Base-by-base conservation (phyloP, 1,284 basidiomycete genomes). In the Cystobasidium pallidum region DNA sequence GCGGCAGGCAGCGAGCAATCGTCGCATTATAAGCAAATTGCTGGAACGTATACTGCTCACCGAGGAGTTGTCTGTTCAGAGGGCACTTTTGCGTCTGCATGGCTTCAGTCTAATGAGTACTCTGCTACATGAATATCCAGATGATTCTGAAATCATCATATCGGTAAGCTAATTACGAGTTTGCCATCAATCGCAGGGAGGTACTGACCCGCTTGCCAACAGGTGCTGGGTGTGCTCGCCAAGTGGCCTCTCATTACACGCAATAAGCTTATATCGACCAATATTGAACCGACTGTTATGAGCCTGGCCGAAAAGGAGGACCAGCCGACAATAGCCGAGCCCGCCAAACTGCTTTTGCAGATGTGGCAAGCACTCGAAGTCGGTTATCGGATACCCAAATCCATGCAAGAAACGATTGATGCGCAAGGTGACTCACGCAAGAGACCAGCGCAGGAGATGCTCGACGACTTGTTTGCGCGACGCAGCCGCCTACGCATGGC, bases 41-140 rank as follows among this genome's bases (percentile, higher is more conserved):
- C 84, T 99, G 24, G 88, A 88, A 68, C 89, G 96, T 74, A 88
- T 99, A 76, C 89, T 88, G 91, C 89, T 95, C 77, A 95, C 94
- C 0, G 88, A 89, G 45, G 92, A 96, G 72, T 85, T 87, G 52
- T 84, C 86, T 0, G 88, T 92, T 21, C 85, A 94, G 43, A 86
- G 92, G 54, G 88, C 92, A 79, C 84, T 98, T 66, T 91, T 97
- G 87, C 90, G 94, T 34, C 84, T 98, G 78, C 92, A 96, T 80
- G 94, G 94, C 0, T 94, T 96, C 80, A 91, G 90, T 80, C 83
- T 95, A 26, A 94, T 98, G 91, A 89, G 87, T 58, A 92, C 90
- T 79, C 85, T 98, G 54, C 83, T 98, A 36, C 87, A 90, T 59
- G 94, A 98, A 78, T 85, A 93, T 78, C 80, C 81, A 17, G 84